These are phyloP conservation scores for Raddia distichophylla DNA, from an alignment of 176 grass and related monocot genomes.

Conservation along the genomic window DNA sequence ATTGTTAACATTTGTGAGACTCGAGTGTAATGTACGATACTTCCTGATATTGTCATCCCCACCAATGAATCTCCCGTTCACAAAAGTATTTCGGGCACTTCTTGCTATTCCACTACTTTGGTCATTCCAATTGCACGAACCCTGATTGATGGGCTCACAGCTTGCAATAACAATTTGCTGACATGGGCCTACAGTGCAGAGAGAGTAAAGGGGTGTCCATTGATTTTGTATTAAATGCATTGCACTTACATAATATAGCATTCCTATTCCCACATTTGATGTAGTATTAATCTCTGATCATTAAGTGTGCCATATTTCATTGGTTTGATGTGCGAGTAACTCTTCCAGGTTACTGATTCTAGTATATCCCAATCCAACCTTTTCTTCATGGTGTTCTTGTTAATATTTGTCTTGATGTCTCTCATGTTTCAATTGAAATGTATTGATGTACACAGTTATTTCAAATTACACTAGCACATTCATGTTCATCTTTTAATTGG, in stretches of 20 bases:
- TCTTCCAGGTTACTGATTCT: constrained; percentile 7
- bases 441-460: constrained; percentile 5
- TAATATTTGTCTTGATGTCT: constrained; percentile 19
- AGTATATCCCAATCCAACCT: constrained; percentile 16
- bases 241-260: not conserved
- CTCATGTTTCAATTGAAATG: not conserved
- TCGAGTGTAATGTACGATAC: not conserved
- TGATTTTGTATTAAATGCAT: constrained; percentile 2
- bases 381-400: constrained; percentile 3
- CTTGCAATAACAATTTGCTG: too few species aligned
- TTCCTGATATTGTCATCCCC: not conserved
- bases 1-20: constrained; percentile 1
- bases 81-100: not conserved
- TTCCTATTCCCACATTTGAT: constrained; percentile 5
- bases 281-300: not conserved
- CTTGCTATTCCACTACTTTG: not conserved
- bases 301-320: constrained; percentile 2
- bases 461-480: constrained; percentile 1
- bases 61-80: constrained; percentile 5
- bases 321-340: not conserved
- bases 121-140: not conserved
- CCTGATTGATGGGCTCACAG: too few species aligned
- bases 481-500: constrained; percentile 26
- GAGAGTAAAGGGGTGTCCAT: not conserved
- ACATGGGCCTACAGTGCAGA: not conserved